Evolutionary conservation across 331 rosid species (phyloP).

Genomic region (Prunus yedoensis): DNA sequence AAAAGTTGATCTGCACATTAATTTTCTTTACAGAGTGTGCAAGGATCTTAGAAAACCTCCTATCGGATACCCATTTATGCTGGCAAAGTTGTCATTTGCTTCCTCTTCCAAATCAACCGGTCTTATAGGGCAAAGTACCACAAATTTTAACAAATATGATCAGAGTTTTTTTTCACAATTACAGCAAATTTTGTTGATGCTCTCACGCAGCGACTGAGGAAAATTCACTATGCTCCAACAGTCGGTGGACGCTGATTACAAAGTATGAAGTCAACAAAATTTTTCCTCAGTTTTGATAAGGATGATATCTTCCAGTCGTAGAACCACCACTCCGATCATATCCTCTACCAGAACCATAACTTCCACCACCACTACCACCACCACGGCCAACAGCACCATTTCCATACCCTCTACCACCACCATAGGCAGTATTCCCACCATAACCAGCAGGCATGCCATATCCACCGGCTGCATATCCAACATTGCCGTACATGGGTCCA

Average conservation of each 20-base stretch:
- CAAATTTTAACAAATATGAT: not conserved
- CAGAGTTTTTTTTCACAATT: not conserved
- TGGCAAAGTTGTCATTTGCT: slow-evolving; percentile 11
- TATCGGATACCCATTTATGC: not conserved
- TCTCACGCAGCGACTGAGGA: not conserved
- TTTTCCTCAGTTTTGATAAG: slow-evolving; percentile 33
- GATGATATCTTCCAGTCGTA: slow-evolving; percentile 43
- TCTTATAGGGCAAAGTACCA: slow-evolving; percentile 6
- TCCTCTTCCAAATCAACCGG: slow-evolving; percentile 3
- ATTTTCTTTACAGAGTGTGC: slow-evolving; percentile 16
- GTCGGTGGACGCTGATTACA: not conserved
- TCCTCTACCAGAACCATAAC: slow-evolving; percentile 27
- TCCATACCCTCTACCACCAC: slow-evolving; percentile 35
- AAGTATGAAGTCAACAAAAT: slow-evolving; percentile 2
- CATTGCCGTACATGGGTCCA: slow-evolving; percentile 52
- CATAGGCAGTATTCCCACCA: slow-evolving; percentile 28
- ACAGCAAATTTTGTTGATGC: slow-evolving; percentile 10
- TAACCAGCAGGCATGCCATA: slow-evolving; percentile 43
- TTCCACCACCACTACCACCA: slow-evolving; percentile 16
- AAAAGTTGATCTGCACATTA: slow-evolving; percentile 10
- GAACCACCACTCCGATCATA: slow-evolving; percentile 36
- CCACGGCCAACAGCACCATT: slow-evolving; percentile 25
- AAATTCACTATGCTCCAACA: slow-evolving; percentile 4
- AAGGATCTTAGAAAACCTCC: not conserved
- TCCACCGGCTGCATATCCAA: slow-evolving; percentile 38